phyloP scores from a whole-genome alignment of 805 yeast species.

The Kodamaea kakaduensis region DNA sequence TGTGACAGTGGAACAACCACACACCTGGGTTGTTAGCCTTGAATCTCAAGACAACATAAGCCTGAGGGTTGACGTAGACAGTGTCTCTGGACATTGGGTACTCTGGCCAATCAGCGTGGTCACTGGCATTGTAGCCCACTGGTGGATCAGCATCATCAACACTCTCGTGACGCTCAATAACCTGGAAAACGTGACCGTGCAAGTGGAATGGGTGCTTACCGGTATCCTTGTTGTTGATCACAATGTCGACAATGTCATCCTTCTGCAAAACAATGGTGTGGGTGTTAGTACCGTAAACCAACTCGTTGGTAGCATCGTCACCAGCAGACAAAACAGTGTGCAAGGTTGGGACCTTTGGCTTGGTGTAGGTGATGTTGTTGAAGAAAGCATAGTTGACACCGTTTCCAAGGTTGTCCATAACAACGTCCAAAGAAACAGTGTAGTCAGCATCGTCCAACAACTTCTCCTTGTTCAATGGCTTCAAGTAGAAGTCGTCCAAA shows the following conservation, averaged over 20 bases:
- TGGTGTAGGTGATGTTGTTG: constrained; percentile 74
- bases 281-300: constrained; percentile 76
- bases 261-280: constrained; percentile 67
- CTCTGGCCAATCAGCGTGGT: constrained; percentile 50
- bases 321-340: constrained; percentile 76
- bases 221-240: constrained; percentile 79
- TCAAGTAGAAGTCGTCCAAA: constrained; percentile 38
- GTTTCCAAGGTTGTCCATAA: constrained; percentile 77
- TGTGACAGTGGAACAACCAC: constrained; percentile 98
- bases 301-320: constrained; percentile 47
- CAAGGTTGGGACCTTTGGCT: constrained; percentile 84
- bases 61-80: constrained; percentile 73
- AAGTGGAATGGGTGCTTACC: constrained; percentile 97
- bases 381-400: constrained; percentile 97
- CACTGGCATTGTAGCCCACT: constrained; percentile 51
- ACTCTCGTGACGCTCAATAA: constrained; percentile 64
- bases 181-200: constrained; percentile 91
- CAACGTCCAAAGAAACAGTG: constrained; percentile 64
- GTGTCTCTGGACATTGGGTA: constrained; percentile 85
- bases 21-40: constrained; percentile 95
- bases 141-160: constrained; percentile 53
- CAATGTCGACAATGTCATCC: constrained; percentile 70
- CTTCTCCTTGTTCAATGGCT: constrained; percentile 32
- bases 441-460: constrained; percentile 65
- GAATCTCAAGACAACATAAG: constrained; percentile 82